Percentiles rank a stretch among this genome's conserved stretches.
Conservation (phyloP, 352 stramenopile genomes). For the Blastocystis sp. region DNA sequence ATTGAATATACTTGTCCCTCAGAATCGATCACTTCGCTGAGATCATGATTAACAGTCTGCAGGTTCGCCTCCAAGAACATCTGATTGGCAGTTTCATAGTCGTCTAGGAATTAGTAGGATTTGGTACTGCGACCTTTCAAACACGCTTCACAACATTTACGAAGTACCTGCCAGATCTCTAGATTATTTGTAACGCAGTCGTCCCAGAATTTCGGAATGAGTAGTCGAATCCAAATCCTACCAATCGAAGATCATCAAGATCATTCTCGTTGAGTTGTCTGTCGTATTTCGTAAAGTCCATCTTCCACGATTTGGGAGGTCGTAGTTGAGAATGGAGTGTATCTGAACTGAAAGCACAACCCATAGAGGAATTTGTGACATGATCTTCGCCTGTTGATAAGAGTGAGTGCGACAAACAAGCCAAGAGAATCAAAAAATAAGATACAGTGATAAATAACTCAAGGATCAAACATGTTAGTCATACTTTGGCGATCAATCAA, state of each 20-base stretch:
- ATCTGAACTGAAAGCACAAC: not conserved
- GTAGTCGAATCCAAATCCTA: not conserved
- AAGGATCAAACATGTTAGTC: not conserved
- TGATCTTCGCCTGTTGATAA: slow-evolving; percentile 55
- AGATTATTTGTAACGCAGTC: slow-evolving; percentile 51
- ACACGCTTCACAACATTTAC: slow-evolving; percentile 19
- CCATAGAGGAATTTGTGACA: slow-evolving; percentile 38
- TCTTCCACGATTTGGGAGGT: slow-evolving; percentile 50
- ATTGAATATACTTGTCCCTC: slow-evolving; percentile 34
- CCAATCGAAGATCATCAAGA: slow-evolving; percentile 23
- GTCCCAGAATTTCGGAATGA: slow-evolving; percentile 48
- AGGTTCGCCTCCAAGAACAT: slow-evolving; percentile 37
- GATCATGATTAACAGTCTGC: slow-evolving; percentile 32
- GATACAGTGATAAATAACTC: slow-evolving; percentile 9
- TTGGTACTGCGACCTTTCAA: not conserved
- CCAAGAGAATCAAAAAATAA: not conserved
- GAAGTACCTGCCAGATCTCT: slow-evolving; percentile 34
- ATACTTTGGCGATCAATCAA: slow-evolving; percentile 42
- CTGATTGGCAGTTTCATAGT: slow-evolving; percentile 19
- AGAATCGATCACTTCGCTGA: slow-evolving; percentile 16
- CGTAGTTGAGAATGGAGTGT: not conserved
- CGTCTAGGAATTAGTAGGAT: not conserved
- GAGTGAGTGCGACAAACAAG: not conserved
- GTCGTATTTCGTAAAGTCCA: slow-evolving; percentile 60
- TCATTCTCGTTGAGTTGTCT: slow-evolving; percentile 55